These are phyloP conservation scores for Curvularia lunata DNA, from an alignment of 2,329 filamentous ascomycete genomes.

Conservation along the genomic window DNA sequence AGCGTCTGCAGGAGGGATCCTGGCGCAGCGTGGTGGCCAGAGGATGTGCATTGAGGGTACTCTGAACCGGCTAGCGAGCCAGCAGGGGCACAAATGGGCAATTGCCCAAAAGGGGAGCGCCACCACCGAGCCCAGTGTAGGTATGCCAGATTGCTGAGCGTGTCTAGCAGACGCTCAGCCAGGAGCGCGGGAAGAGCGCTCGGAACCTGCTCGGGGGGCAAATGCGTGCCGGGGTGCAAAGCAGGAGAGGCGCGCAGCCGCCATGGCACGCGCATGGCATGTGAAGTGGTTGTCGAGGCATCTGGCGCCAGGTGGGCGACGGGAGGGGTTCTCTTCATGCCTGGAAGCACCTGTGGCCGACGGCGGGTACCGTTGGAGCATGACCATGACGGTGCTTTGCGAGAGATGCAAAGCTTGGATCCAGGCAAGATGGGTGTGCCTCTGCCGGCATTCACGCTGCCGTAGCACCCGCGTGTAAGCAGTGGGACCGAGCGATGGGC, in stretches of 20 bases:
- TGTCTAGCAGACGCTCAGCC: constrained; percentile 32
- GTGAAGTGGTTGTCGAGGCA: constrained; percentile 12
- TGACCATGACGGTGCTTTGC: constrained; percentile 37
- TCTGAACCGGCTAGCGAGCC: constrained; percentile 42
- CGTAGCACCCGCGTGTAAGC: constrained; percentile 48
- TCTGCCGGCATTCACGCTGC: constrained; percentile 44
- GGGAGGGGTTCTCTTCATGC: constrained; percentile 29
- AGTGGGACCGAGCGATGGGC: constrained; percentile 35
- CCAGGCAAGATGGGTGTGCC: constrained; percentile 38
- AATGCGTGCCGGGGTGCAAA: constrained; percentile 4
- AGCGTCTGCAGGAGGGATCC: constrained; percentile 46
- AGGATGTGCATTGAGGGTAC: constrained; percentile 44
- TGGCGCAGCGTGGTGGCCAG: constrained; percentile 46
- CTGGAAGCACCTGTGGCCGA: constrained; percentile 40
- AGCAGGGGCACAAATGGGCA: constrained; percentile 39
- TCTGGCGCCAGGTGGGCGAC: constrained; percentile 28
- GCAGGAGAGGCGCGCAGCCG: not conserved
- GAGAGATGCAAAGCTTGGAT: constrained; percentile 37
- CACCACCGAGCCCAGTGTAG: constrained; percentile 41
- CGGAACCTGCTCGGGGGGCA: constrained; percentile 31
- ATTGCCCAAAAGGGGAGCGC: constrained; percentile 44
- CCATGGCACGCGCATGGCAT: constrained; percentile 10
- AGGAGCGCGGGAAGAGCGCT: constrained; percentile 34
- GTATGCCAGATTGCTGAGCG: constrained; percentile 45
- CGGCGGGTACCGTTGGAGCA: constrained; percentile 27